A percentile compares a stretch with the other conserved stretches of the same genome.
phyloP scores from a whole-genome alignment of 352 stramenopile species.

The Pythium sp. region DNA sequence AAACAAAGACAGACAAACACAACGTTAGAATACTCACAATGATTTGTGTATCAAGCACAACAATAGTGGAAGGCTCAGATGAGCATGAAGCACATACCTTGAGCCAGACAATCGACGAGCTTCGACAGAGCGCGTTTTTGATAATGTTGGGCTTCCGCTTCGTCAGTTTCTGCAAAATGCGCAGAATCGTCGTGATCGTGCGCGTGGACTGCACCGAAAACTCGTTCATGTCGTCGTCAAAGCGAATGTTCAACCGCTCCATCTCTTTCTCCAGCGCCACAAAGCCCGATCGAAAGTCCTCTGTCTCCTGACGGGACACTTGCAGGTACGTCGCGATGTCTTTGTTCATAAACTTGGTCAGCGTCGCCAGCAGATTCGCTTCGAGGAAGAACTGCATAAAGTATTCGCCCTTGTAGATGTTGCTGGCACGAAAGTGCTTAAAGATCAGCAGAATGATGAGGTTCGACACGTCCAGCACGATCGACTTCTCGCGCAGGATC shows the following conservation, averaged over 20 bases:
- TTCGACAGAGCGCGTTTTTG: slow-evolving; percentile 71
- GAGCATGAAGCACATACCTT: slow-evolving; percentile 35
- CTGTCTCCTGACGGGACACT: slow-evolving; percentile 50
- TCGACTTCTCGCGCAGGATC: slow-evolving; percentile 78
- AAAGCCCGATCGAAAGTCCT: slow-evolving; percentile 55
- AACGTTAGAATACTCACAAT: not conserved
- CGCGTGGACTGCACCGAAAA: slow-evolving; percentile 63
- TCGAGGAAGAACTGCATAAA: slow-evolving; percentile 82
- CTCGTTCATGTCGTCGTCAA: slow-evolving; percentile 71
- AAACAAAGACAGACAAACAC: not conserved
- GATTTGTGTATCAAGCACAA: no score
- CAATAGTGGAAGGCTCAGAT: no score
- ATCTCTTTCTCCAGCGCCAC: slow-evolving; percentile 57
- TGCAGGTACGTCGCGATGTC: slow-evolving; percentile 79
- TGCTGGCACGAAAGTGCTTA: slow-evolving; percentile 75
- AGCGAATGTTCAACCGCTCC: slow-evolving; percentile 53
- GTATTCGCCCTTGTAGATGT: slow-evolving; percentile 77
- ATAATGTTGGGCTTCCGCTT: slow-evolving; percentile 86
- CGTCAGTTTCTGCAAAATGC: slow-evolving; percentile 80
- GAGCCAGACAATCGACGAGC: slow-evolving; percentile 77
- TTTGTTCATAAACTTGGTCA: slow-evolving; percentile 89
- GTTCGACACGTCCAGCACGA: slow-evolving; percentile 72
- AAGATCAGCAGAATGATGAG: slow-evolving; percentile 65
- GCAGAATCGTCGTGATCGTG: slow-evolving; percentile 74
- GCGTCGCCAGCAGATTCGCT: slow-evolving; percentile 58